Base-by-base conservation (phyloP, 2,329 filamentous ascomycete species). In the Ceratocystis cubensis region DNA sequence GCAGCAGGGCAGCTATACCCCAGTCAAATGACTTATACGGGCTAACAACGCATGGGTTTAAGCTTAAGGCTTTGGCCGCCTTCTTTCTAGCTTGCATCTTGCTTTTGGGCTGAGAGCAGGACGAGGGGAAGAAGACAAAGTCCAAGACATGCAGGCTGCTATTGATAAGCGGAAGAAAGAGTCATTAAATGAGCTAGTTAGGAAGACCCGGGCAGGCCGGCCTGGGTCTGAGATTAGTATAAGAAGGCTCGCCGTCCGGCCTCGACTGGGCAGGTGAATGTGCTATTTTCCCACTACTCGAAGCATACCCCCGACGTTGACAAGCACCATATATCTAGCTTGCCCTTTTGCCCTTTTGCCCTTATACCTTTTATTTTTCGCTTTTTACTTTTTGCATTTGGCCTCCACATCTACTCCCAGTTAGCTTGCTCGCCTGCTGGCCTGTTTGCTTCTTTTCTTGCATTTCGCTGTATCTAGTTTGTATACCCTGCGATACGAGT, bases 51-150 rank as follows among this genome's bases (percentile, higher is more conserved):
- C 56, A 59, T 59, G 56, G 56, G 20, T 10, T n/a, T 59, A n/a
- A 59, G 56, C 56, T 59, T 37, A 59, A 59, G 56, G 56, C 28
- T 37, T 59, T 59, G 56, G 17, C 56, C 17, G 56, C 56, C 56
- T 37, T 59, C 15, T 59, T 10, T 53, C 22, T 3, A 53, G 7
- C 25, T 10, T 3, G 3, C 48, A 22, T 22, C 20, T 15, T 53
- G 25, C 22, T 25, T 25, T 53, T 53, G 22, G 48, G 48, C 48
- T 15, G 48, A 20, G 48, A 53, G 48, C 48, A 53, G 20, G 48
- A 53, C 15, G 25, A 53, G 48, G 8, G 25, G 20, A 53, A 17
- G 48, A 10, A 25, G 20, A 53, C 48, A 28, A 53, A 53, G 3
- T 10, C 22, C 22, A 28, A 53, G 48, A 53, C 7, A 53, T n/a